Base-by-base conservation (phyloP, 2,329 filamentous ascomycete species). In the Cladosporium sp. region DNA sequence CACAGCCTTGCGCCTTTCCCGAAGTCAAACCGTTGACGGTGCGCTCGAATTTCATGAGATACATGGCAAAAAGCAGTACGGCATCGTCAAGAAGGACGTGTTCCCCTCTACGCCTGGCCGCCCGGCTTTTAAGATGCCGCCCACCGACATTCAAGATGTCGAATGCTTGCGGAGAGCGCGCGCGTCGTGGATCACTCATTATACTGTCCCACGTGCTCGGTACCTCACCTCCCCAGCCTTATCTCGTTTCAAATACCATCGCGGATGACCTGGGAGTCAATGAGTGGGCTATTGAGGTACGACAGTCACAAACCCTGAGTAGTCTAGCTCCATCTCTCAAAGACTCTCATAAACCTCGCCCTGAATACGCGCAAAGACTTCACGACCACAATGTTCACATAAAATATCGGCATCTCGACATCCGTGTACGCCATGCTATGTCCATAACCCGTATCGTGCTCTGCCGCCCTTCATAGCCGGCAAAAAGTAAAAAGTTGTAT, bases 341-440 rank as follows among this genome's bases (percentile, higher is more conserved):
- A 12, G n/a, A 44, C 7, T 5, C n/a, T 23, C n/a, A 1, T 46
- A 10, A 18, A 10, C 18, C 18, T 23, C n/a, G 8, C 8, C n/a
- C 11, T 21, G 10, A 12, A 11, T 46, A 18, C n/a, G 16, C 5
- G n/a, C 10, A 7, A 21, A 12, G n/a, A 1, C n/a, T 21, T 12
- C 40, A 46, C n/a, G n/a, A 5, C 40, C n/a, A 11, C 40, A 46
- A 5, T 1, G 1, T 8, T 44, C 40, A 46, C 40, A 46, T 11
- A 8, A 4, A 46, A n/a, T n/a, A n/a, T 46, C n/a, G 59, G 59
- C 59, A 52, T 62, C 33, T 52, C 59, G 26, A 62, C 59, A 52
- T 52, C 59, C 44, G 46, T 62, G 23, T 59, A 62, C n/a, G 59
- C 59, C 59, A 62, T 62, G 46, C 59, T 53, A 63, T 63, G 50